Base-by-base conservation (phyloP, 2,329 filamentous ascomycete species). In the Fusarium zealandicum region DNA sequence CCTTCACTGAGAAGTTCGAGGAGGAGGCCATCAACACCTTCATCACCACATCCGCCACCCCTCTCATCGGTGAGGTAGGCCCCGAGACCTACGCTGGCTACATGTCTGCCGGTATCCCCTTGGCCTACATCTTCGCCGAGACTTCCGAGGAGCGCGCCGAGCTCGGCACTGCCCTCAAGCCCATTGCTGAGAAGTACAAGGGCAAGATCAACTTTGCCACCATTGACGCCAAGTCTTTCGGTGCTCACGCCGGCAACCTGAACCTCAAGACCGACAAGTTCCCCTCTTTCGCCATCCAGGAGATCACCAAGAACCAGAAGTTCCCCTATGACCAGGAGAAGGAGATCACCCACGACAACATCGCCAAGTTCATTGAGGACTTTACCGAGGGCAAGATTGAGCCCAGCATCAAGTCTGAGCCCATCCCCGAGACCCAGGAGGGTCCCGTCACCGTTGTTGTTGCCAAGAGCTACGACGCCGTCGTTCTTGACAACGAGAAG, bases 331-430 rank as follows among this genome's bases (percentile, higher is more conserved):
- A 95, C 77, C 89, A 93, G 78, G 85, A 88, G 66, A 86, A 88
- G 79, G 85, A 90, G 76, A 85, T 99, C 69, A 90, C 85, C 65
- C 79, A 83, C 68, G 81, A 83, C 35, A 80, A 83, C 63, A 89
- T 99, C 70, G 84, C 83, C 75, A 80, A 86, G 67, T 99, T 98
- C 74, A 90, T 97, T 55, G 84, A 95, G 64, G 86, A 95, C 67
- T 97, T 93, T 74, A 79, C 87, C 54, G 83, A 85, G 58, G 95
- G 93, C 79, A 96, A 96, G 83, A 76, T 98, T 65, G 88, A 96
- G 77, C 90, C 95, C 69, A 96, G 90, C 84, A 90, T 99, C 85
- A 99, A 99, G 87, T 97, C 93, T 62, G 95, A 99, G 84, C 90
- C 92, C 52, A 88, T 98, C 67, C 95, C 95, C 60, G 92, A 97